Evolutionary conservation across 163 green algal genomes (phyloP), one percentile per base, ranked within the genome.

Genomic region (Volvox carteri): DNA sequence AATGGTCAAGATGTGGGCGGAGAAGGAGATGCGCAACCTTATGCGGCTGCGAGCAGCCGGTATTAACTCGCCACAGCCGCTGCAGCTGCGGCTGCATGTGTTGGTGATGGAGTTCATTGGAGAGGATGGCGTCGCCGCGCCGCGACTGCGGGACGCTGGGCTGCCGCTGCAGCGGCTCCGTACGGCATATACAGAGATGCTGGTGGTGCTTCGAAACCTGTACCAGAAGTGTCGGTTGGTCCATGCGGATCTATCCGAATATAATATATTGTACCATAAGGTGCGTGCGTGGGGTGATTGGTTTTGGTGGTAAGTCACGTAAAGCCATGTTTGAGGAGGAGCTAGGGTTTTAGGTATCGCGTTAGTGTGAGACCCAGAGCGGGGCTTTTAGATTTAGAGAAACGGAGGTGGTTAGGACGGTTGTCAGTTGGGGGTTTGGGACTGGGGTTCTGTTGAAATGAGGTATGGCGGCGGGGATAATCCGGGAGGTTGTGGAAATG

Each of bases 21-120:
- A 99, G 94, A 99, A 99, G 96, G 98, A 99, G 96, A 97, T 99
- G 95, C 94, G 98, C 58, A 99, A 99, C 94, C 93, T 99, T 83
- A 90, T 92, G 30, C 94, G 96, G 42, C 90, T 98, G 67, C 74
- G 90, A 18, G 48, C 50, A 0, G 84, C 90, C 7, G 97, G 97
- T 80, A 97, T 99, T 83, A 92, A 90, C 56, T 95, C 94, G 60
- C 97, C 98, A 1, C 91, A 88, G 72, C 97, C 97, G 19, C 79
- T 98, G 73, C 93, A 98, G 93, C 96, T 99, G 90, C 95, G 97
- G 65, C 84, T 97, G 83, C 98, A 99, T 91, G 96, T 99, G 65
- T 94, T 99, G 78, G 95, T 99, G 39, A 99, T 99, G 98, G 94
- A 98, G 76, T 98, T 99, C 67, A 95, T 99, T n/a, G 96, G 94